Evolutionary conservation across 23 red algal genomes (phyloP), one percentile per base, ranked within the genome.

Genomic region (Pyropia yezoensis): DNA sequence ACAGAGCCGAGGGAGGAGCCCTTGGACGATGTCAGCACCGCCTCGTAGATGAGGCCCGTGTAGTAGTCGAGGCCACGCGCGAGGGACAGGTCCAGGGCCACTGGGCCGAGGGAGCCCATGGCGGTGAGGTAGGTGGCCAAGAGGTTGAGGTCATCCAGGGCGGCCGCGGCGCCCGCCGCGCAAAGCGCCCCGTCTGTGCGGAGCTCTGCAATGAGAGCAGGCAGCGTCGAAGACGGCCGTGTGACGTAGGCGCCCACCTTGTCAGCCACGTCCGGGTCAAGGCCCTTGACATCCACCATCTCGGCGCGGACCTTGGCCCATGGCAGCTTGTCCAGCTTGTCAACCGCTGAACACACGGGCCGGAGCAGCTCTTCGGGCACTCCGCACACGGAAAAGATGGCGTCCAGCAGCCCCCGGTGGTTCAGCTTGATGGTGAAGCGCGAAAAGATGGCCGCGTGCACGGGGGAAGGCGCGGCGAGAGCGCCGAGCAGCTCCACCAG

Each of bases 31-130:
- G 85, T 71, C 16, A 98, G 67, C 27, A 98, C 79, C 28, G 80
- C 94, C 59, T 98, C 94, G 63, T 91, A 98, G 52, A 98, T 98
- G 23, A 98, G 70, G 51, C 94, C 94, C 26, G 94, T 98, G 78
- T 98, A 98, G 57, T 98, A 98, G 71, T 98, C 94, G 21, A 98
- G 68, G 16, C 94, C 94, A 47, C 94, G 65, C 12, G 94, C 94
- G 20, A 98, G 73, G 16, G 77, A 78, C 15, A 98, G 59, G 53
- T 90, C 80, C 14, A 90, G 53, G n/a, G 74, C 50, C 25, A 71
- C 29, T 17, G 54, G 22, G 76, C 70, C 64, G 11, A 28, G 63
- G 24, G 67, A 49, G 19, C 86, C 73, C 83, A 98, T 91, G 27
- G 69, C 74, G 17, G 52, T 75, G 23, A 90, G 62, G 66, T 79